Base-by-base conservation (phyloP, 495 filamentous ascomycete species). In the Trichoderma asperelloides region DNA sequence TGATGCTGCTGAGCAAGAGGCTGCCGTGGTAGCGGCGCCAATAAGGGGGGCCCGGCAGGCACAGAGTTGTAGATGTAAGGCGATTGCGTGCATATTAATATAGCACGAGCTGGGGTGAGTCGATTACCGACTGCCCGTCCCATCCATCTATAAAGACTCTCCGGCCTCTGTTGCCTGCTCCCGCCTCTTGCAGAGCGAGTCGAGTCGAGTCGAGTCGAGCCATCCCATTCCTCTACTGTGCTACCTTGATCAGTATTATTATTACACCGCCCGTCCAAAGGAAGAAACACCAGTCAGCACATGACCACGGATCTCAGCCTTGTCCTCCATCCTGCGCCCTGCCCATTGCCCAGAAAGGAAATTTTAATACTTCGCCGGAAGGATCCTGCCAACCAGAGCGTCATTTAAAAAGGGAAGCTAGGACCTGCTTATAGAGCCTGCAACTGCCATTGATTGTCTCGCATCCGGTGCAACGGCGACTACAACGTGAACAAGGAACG, bases 11-110 rank as follows among this genome's bases (percentile, higher is more conserved):
- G 47, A 18, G n/a, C n/a, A n/a, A 51, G 47, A 60, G 30, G 37
- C 45, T 69, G 67, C 40, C 66, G 25, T 33, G 67, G 33, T 33
- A 47, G 25, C 63, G 33, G 63, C 63, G 27, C 25, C 12, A 18
- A 39, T 18, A 64, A 41, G 30, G 45, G 13, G 63, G 45, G 63
- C 33, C n/a, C 1, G 30, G 33, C 13, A 27, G n/a, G 37, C 64
- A 28, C 16, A 13, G 40, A 43, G 40, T 28, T 16, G n/a, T 23
- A 33, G n/a, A 37, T n/a, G 63, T 37, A 37, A 37, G 33, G 33
- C 21, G 47, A 51, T 51, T 51, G 18, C 47, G 7, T 51, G 7
- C n/a, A 23, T 51, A 51, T 51, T n/a, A 18, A 18, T 51, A 45
- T 18, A 45, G 41, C 41, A 45, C 18, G 41, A 45, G 12, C 13